These are phyloP conservation scores for Sherardia arvensis DNA, from an alignment of 257 asterid genomes.

Conservation along the genomic window DNA sequence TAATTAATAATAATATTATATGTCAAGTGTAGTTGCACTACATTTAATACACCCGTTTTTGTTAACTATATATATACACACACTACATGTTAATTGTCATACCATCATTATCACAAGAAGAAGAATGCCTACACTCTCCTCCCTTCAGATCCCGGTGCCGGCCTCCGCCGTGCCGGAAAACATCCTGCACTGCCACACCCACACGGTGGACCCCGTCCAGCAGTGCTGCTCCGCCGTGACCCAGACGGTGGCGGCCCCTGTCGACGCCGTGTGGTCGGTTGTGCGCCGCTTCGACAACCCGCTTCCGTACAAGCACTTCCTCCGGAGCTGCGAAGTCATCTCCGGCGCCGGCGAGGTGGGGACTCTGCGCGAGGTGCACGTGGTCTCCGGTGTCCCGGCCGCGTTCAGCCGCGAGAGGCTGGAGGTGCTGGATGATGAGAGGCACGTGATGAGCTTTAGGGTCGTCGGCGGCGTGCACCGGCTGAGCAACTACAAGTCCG, in stretches of 20 bases:
- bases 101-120: no score
- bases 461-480: conserved; percentile 82
- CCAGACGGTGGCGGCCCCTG: conserved; percentile 40
- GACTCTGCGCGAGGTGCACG: conserved; percentile 59
- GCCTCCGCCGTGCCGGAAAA: conserved; percentile 31
- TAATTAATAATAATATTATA: no score
- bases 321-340: conserved; percentile 60
- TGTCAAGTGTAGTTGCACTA: no score
- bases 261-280: conserved; percentile 61
- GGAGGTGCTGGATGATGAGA: conserved; percentile 66
- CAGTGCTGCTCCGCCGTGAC: conserved; percentile 73
- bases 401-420: conserved; percentile 64
- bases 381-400: conserved; percentile 79
- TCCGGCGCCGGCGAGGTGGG: conserved; percentile 64
- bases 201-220: conserved; percentile 49
- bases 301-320: conserved; percentile 67
- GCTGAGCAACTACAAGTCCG: conserved; percentile 53
- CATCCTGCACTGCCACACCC: conserved; percentile 49
- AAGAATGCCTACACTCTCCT: conserved; percentile 39
- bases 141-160: conserved; percentile 43
- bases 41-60: no score
- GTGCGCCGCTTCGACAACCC: conserved; percentile 79
- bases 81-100: no score
- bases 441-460: conserved; percentile 65
- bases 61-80: no score